Evolutionary conservation across 345 rosid genomes (phyloP).

Genomic region (Pistacia integerrima): DNA sequence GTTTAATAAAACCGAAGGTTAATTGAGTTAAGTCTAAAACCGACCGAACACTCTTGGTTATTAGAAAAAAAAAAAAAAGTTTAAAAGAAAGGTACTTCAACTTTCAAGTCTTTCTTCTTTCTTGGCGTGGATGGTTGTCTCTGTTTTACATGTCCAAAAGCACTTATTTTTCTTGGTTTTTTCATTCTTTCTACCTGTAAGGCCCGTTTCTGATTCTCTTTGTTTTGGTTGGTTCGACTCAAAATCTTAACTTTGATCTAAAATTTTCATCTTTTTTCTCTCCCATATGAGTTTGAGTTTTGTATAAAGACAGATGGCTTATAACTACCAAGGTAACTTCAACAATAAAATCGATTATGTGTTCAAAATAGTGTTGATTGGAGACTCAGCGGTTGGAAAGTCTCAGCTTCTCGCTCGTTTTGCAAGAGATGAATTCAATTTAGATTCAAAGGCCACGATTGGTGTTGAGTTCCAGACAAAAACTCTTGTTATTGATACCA

Average conservation of each 20-base stretch:
- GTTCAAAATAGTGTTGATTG: slow-evolving; percentile 63
- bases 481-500: slow-evolving; percentile 53
- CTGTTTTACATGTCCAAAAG: background rate
- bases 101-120: background rate
- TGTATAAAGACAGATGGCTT: slow-evolving; percentile 30
- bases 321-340: slow-evolving; percentile 44
- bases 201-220: slow-evolving; percentile 5
- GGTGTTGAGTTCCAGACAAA: slow-evolving; percentile 73
- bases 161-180: background rate
- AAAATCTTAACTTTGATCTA: background rate
- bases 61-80: too few relatives aligned
- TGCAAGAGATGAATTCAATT: slow-evolving; percentile 57
- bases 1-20: too few relatives aligned
- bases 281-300: background rate
- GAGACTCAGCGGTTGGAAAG: slow-evolving; percentile 76
- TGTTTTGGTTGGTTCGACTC: background rate
- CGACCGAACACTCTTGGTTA: too few relatives aligned
- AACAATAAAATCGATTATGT: slow-evolving; percentile 66
- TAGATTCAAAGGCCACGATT: slow-evolving; percentile 70
- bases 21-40: too few relatives aligned
- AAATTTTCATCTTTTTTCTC: background rate
- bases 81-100: too few relatives aligned
- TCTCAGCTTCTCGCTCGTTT: slow-evolving; percentile 76
- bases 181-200: background rate
- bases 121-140: background rate